These are phyloP conservation scores for Hypoxylon cercidicola DNA, from an alignment of 495 filamentous ascomycete species.

Conservation along the genomic window DNA sequence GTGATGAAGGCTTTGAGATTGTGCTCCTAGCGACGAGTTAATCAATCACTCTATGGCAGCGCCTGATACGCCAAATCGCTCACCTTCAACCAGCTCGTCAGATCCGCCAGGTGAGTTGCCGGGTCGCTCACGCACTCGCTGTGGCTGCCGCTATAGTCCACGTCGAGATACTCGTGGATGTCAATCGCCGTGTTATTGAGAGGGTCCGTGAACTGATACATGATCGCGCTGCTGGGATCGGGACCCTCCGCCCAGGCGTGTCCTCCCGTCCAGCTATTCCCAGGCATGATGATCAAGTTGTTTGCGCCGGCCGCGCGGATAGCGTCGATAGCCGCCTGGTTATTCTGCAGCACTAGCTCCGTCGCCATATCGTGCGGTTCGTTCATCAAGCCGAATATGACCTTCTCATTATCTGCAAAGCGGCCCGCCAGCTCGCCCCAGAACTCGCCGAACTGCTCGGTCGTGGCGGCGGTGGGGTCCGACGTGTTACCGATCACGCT, in stretches of 20 bases:
- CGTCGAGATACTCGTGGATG: slow-evolving; percentile 65
- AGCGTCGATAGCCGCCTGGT: slow-evolving; percentile 62
- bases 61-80: neutral
- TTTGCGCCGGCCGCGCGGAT: slow-evolving; percentile 57
- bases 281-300: slow-evolving; percentile 61
- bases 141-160: slow-evolving; percentile 59
- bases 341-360: slow-evolving; percentile 56
- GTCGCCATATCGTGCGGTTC: slow-evolving; percentile 64
- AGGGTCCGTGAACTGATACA: slow-evolving; percentile 59
- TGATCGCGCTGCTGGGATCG: slow-evolving; percentile 53
- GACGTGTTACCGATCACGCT: slow-evolving; percentile 62
- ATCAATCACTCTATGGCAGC: neutral
- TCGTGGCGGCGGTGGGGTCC: slow-evolving; percentile 56
- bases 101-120: slow-evolving; percentile 51
- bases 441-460: slow-evolving; percentile 61
- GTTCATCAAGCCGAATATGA: slow-evolving; percentile 62
- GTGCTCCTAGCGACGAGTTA: slow-evolving; percentile 43
- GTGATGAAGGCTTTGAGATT: slow-evolving; percentile 64
- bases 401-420: slow-evolving; percentile 60
- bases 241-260: slow-evolving; percentile 60
- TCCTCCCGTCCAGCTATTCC: slow-evolving; percentile 61
- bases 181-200: slow-evolving; percentile 61
- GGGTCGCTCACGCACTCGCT: slow-evolving; percentile 51
- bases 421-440: slow-evolving; percentile 63
- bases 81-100: slow-evolving; percentile 60